Evolutionary conservation across 2,329 filamentous ascomycete species (phyloP).

Genomic region (Trichoderma arundinaceum): DNA sequence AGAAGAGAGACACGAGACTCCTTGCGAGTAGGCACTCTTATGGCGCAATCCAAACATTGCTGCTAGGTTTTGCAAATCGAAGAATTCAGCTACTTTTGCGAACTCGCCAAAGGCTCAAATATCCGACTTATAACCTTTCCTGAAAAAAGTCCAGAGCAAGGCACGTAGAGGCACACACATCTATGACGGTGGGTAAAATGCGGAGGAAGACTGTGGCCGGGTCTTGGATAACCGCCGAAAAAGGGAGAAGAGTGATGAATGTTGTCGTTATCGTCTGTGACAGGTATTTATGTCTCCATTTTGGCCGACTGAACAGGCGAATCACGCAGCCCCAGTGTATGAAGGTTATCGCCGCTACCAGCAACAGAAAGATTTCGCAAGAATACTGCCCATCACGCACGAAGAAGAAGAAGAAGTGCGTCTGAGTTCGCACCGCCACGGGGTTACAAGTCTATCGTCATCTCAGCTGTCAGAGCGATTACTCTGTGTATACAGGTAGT

Average conservation of each 20-base stretch:
- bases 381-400: neutral
- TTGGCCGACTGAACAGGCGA: conserved; percentile 23
- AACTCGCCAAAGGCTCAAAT: neutral
- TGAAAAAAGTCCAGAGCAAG: conserved; percentile 51
- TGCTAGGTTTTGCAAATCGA: neutral
- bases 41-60: neutral
- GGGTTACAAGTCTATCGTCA: conserved; percentile 21
- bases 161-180: conserved; percentile 22
- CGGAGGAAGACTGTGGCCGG: conserved; percentile 29
- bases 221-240: conserved; percentile 12
- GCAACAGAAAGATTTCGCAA: conserved; percentile 21
- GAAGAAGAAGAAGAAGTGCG: conserved; percentile 1
- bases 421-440: neutral
- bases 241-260: conserved; percentile 14
- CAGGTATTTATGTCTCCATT: conserved; percentile 26
- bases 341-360: conserved; percentile 18
- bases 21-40: conserved; percentile 69
- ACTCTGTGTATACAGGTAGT: neutral
- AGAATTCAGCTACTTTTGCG: neutral
- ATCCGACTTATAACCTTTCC: neutral
- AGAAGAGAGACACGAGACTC: neutral
- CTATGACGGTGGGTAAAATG: conserved; percentile 22
- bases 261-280: neutral
- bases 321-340: conserved; percentile 26
- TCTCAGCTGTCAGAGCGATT: conserved; percentile 9